A percentile compares a stretch with the other conserved stretches of the same genome.
These are phyloP conservation scores for Kurtzmaniella cleridarum DNA, from an alignment of 805 yeast species.

Conservation along the genomic window DNA sequence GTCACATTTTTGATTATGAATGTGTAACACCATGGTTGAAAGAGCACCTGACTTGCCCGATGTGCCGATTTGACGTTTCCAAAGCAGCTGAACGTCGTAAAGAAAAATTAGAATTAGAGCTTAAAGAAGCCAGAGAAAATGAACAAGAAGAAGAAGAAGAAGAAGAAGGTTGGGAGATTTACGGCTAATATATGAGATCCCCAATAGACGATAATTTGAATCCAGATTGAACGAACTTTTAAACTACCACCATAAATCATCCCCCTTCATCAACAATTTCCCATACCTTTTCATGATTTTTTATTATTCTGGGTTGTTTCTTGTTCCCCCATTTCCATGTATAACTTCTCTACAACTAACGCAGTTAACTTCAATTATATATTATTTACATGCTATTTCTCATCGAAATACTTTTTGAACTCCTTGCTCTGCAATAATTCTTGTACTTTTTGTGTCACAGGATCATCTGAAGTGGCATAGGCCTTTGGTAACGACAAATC, in stretches of 20 bases:
- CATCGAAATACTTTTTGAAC: constrained; percentile 52
- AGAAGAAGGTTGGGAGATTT: constrained; percentile 76
- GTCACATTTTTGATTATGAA: constrained; percentile 80
- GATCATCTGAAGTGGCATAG: constrained; percentile 31
- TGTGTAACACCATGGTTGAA: constrained; percentile 89
- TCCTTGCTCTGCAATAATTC: constrained; percentile 67
- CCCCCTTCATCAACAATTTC: too few species aligned
- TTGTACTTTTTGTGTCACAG: constrained; percentile 60
- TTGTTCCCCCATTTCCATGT: too few species aligned
- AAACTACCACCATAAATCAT: too few species aligned
- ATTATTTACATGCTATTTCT: constrained; percentile 3
- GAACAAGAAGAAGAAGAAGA: constrained; percentile 52
- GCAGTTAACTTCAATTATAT: background rate
- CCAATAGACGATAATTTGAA: too few species aligned
- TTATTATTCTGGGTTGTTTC: too few species aligned
- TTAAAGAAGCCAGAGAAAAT: constrained; percentile 34
- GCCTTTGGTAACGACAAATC: constrained; percentile 29
- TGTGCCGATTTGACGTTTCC: constrained; percentile 72
- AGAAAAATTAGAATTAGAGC: constrained; percentile 29
- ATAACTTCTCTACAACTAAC: too few species aligned
- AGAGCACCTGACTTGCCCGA: constrained; percentile 71
- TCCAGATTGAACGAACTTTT: too few species aligned
- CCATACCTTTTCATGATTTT: too few species aligned
- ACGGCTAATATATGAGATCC: constrained; percentile 62
- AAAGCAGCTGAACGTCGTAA: constrained; percentile 26